Conservation (phyloP, 805 yeast genomes). For the Starmerella floricola region DNA sequence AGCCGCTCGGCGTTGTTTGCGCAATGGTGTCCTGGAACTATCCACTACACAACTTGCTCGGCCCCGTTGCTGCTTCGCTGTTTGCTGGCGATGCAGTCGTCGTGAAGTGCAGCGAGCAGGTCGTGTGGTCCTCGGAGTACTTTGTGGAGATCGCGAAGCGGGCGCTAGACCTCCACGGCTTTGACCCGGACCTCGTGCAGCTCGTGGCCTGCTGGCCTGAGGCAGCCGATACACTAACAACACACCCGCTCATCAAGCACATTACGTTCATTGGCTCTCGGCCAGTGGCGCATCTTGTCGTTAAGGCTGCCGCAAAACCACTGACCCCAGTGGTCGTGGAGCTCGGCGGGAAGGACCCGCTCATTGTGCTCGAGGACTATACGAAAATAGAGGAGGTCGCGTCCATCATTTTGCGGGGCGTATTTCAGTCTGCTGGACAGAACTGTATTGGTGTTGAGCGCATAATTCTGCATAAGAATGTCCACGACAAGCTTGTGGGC, state of each 20-base stretch:
- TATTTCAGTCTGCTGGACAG: constrained; percentile 95
- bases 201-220: constrained; percentile 80
- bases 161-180: constrained; percentile 61
- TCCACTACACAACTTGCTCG: constrained; percentile 88
- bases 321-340: constrained; percentile 93
- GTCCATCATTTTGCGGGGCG: constrained; percentile 82
- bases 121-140: constrained; percentile 83
- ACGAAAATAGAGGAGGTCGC: constrained; percentile 35
- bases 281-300: constrained; percentile 83
- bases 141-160: constrained; percentile 59
- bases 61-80: constrained; percentile 79
- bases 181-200: constrained; percentile 74
- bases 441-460: constrained; percentile 97
- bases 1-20: constrained; percentile 80
- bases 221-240: constrained; percentile 73
- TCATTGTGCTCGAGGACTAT: constrained; percentile 57
- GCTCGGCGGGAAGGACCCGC: constrained; percentile 92
- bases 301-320: constrained; percentile 68
- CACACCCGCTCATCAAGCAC: constrained; percentile 72
- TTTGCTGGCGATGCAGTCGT: constrained; percentile 88
- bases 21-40: constrained; percentile 96
- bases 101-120: constrained; percentile 91
- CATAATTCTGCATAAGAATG: constrained; percentile 54
- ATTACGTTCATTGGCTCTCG: constrained; percentile 94
- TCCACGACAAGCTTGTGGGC: constrained; percentile 50